Evolutionary conservation across 306 rosid species (phyloP).

Genomic region (Fragaria nilgerrensis): DNA sequence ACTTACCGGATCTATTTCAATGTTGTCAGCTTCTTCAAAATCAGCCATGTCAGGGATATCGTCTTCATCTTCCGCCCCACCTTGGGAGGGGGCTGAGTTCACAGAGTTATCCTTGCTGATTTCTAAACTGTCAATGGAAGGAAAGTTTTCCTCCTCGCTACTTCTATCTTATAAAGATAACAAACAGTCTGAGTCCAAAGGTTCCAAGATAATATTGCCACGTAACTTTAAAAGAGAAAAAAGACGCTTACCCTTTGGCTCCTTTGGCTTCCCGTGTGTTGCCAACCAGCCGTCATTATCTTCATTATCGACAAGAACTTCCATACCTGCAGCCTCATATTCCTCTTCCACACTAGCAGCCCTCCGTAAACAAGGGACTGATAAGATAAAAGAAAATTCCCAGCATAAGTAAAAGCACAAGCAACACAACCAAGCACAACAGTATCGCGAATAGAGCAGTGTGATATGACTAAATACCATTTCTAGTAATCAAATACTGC

Average conservation of each 20-base stretch:
- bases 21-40: constrained; percentile 72
- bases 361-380: constrained; percentile 94
- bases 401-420: not conserved
- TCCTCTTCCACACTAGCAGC: constrained; percentile 94
- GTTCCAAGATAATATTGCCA: constrained; percentile 1
- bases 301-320: constrained; percentile 85
- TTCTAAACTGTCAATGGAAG: constrained; percentile 83
- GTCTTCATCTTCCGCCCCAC: constrained; percentile 72
- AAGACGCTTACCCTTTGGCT: constrained; percentile 65
- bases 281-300: constrained; percentile 98
- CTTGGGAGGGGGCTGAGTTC: constrained; percentile 44
- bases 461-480: constrained; percentile 45
- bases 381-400: not conserved
- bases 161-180: constrained; percentile 50
- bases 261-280: constrained; percentile 93
- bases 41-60: constrained; percentile 93
- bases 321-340: constrained; percentile 95
- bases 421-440: not conserved
- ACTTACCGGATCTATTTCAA: constrained; percentile 82
- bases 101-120: constrained; percentile 53
- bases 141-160: constrained; percentile 73
- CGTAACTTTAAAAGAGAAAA: not conserved
- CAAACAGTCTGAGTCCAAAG: constrained; percentile 11
- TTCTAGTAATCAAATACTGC: constrained; percentile 88
- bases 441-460: not conserved